phyloP scores from a whole-genome alignment of 352 stramenopile genomes.

The Pelagophyceae sp. region DNA sequence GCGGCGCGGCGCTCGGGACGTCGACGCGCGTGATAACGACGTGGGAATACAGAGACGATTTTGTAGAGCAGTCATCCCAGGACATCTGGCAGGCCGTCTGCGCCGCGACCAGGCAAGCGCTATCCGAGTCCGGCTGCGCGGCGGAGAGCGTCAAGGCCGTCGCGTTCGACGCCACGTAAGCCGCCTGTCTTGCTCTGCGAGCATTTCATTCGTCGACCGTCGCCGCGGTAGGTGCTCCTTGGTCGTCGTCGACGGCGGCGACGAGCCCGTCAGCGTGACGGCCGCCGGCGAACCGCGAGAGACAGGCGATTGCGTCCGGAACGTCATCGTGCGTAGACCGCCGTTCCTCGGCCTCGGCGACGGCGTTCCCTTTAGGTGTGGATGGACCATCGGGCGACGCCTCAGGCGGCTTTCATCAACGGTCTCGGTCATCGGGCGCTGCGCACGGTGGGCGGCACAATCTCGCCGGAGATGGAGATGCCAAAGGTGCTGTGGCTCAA shows the following conservation, averaged over 20 bases:
- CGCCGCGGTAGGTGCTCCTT: neutral
- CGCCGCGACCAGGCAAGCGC: neutral
- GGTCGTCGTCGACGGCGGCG: constrained; percentile 16
- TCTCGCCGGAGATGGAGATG: constrained; percentile 29
- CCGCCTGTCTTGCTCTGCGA: constrained; percentile 1
- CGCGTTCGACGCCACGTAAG: constrained; percentile 26
- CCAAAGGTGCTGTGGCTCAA: constrained; percentile 24
- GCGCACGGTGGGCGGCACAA: constrained; percentile 17
- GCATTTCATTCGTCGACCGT: neutral
- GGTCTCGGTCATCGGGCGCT: constrained; percentile 5
- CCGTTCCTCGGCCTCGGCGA: too few relatives aligned
- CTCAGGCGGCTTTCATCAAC: constrained; percentile 18
- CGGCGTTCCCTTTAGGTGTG: too few relatives aligned
- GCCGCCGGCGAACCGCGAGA: neutral
- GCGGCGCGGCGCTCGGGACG: neutral
- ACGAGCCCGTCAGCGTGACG: constrained; percentile 10
- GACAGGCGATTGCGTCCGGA: neutral
- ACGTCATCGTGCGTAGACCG: too few relatives aligned
- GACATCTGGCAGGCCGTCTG: constrained; percentile 26
- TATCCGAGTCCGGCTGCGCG: neutral
- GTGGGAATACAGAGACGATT: neutral
- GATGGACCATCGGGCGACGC: constrained; percentile 25
- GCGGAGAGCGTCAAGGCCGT: neutral
- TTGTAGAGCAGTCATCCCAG: constrained; percentile 23
- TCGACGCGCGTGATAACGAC: neutral